Base-by-base conservation (phyloP, 2,329 filamentous ascomycete species). In the Talaromyces sp. region DNA sequence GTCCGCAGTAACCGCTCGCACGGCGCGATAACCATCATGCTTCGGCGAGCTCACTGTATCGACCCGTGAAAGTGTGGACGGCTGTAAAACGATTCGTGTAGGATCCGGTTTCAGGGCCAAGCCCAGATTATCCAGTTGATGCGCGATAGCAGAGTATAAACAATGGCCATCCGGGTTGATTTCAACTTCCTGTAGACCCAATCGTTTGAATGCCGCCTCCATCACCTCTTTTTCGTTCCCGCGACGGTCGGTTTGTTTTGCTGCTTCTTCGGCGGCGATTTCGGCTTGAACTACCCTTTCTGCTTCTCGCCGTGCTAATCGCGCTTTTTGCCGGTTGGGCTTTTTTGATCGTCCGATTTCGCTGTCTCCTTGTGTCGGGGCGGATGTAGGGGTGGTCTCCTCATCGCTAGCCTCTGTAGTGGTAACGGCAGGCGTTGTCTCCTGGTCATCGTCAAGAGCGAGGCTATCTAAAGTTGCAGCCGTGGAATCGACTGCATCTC, bases 161-260 rank as follows among this genome's bases (percentile, higher is more conserved):
- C 95, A 99, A 78, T 99, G 95, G 0, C 95, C 95, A 76, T 99
- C 93, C 0, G 95, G 92, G 42, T 84, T 84, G 63, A 99, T 92
- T 63, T 91, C 87, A 69, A 90, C 84, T 79, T 97, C 91, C 21
- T 80, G 80, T 16, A 98, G 82, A 0, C 81, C 82, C 63, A 88
- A 79, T 50, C 82, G 79, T 60, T 81, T 77, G 73, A 97, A 89
- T 44, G 85, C 84, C 31, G 80, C 79, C 63, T 84, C 80, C 87
- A 99, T 93, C 54, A 84, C 83, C 58, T 84, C 80, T 68, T 86
- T 83, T 79, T 96, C 92, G 59, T 84, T 78, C 50, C 83, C 83
- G 64, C 90, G 87, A 73, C 88, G 84, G 77, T 96, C 87, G 7
- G 88, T 89, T 79, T 92, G 88, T 67, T 79, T 81, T 3, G 85